These are phyloP conservation scores for Limtongia smithiae DNA, from an alignment of 805 yeast species.

Conservation along the genomic window DNA sequence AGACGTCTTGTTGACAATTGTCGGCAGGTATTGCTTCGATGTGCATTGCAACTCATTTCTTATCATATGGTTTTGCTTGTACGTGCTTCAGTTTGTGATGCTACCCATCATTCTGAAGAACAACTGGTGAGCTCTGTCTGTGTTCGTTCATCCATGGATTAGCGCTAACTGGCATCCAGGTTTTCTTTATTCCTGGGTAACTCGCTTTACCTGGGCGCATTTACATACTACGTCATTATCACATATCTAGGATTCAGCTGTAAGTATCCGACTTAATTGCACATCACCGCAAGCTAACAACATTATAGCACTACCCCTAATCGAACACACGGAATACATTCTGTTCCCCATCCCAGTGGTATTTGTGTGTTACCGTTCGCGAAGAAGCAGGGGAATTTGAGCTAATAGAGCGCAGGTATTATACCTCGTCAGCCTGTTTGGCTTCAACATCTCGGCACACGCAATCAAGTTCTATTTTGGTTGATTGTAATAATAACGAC, in stretches of 20 bases:
- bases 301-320: conserved; percentile 49
- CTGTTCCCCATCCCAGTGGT: conserved; percentile 62
- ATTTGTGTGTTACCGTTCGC: conserved; percentile 30
- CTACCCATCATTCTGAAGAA: conserved; percentile 66
- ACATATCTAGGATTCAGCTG: conserved; percentile 88
- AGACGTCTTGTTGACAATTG: neutral
- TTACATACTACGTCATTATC: conserved; percentile 70
- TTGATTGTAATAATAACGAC: no score
- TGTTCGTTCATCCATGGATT: neutral
- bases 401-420: neutral
- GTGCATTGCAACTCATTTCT: conserved; percentile 89
- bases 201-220: conserved; percentile 67
- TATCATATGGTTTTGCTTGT: conserved; percentile 70
- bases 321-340: conserved; percentile 59
- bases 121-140: conserved; percentile 42
- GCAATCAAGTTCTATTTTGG: no score
- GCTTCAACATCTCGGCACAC: no score
- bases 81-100: conserved; percentile 68
- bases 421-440: no score
- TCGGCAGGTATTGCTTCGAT: conserved; percentile 64
- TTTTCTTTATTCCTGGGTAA: conserved; percentile 73
- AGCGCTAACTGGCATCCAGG: conserved; percentile 20
- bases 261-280: conserved; percentile 6
- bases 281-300: neutral
- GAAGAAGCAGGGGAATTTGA: neutral